Conservation (phyloP, 2,329 filamentous ascomycete species). For the Fusarium anthophilum region DNA sequence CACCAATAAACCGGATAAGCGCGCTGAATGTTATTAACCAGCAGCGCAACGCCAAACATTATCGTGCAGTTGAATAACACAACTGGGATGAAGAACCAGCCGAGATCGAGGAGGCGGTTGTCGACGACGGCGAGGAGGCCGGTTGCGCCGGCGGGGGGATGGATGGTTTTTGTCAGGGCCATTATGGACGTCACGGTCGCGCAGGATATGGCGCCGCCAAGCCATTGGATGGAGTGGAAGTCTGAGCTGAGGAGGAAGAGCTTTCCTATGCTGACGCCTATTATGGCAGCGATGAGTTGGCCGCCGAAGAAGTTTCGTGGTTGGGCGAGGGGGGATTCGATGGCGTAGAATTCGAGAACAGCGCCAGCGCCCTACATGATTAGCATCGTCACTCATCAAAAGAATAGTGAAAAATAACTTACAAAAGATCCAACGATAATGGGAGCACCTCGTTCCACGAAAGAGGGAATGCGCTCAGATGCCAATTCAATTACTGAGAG, state of each 20-base stretch:
- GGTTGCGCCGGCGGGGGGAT: slow-evolving; percentile 80
- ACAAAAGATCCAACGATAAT: slow-evolving; percentile 77
- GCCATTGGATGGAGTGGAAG: slow-evolving; percentile 65
- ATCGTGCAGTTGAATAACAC: slow-evolving; percentile 68
- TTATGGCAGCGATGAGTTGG: slow-evolving; percentile 69
- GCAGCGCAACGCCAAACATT: slow-evolving; percentile 69
- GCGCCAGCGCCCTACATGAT: slow-evolving; percentile 72
- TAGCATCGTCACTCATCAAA: background rate
- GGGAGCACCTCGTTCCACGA: slow-evolving; percentile 63
- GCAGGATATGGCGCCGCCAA: slow-evolving; percentile 73
- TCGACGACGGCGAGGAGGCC: slow-evolving; percentile 74
- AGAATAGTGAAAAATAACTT: background rate
- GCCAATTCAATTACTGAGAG: slow-evolving; percentile 68
- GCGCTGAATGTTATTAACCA: slow-evolving; percentile 76
- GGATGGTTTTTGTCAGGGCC: slow-evolving; percentile 75
- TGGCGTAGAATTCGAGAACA: slow-evolving; percentile 77
- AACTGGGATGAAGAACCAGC: slow-evolving; percentile 75
- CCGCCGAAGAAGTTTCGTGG: slow-evolving; percentile 75
- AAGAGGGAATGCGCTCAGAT: slow-evolving; percentile 62
- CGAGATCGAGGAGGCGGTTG: slow-evolving; percentile 61
- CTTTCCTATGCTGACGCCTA: slow-evolving; percentile 71
- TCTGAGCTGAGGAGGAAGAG: slow-evolving; percentile 65
- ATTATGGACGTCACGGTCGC: slow-evolving; percentile 71
- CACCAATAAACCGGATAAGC: slow-evolving; percentile 78
- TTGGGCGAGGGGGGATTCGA: slow-evolving; percentile 77